These are phyloP conservation scores for Rauvolfia tetraphylla DNA, from an alignment of 257 asterid genomes.

Conservation along the genomic window DNA sequence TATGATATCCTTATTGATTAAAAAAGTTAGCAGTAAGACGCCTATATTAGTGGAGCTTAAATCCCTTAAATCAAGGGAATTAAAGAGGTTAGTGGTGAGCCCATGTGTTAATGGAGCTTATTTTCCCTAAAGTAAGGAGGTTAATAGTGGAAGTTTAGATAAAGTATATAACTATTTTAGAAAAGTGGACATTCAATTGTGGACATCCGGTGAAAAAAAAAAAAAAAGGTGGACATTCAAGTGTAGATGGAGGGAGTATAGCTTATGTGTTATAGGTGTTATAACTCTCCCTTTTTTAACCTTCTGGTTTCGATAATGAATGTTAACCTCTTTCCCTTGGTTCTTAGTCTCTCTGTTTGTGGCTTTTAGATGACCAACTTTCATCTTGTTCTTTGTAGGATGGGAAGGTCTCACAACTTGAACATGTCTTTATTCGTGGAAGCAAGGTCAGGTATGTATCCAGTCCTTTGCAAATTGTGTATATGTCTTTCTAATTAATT, in stretches of 20 bases:
- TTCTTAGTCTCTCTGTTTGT: neutral
- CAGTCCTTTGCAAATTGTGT: neutral
- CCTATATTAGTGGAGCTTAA: too few species aligned
- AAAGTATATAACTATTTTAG: too few species aligned
- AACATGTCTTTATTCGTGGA: slow-evolving; percentile 95
- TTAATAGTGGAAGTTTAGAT: too few species aligned
- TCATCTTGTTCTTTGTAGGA: slow-evolving; percentile 47
- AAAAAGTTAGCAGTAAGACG: too few species aligned
- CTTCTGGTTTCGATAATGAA: neutral
- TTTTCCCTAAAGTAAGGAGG: too few species aligned
- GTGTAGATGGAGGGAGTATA: neutral
- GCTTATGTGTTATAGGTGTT: neutral
- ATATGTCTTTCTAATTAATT: neutral
- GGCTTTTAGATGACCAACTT: neutral
- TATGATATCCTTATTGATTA: too few species aligned
- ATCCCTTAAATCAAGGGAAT: too few species aligned
- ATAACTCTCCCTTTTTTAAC: neutral
- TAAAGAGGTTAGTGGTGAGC: too few species aligned
- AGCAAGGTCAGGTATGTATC: slow-evolving; percentile 82
- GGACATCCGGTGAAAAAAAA: too few species aligned
- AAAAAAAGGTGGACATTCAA: too few species aligned
- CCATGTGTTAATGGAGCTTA: too few species aligned
- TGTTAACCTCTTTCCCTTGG: neutral
- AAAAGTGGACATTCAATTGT: too few species aligned
- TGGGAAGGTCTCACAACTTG: slow-evolving; percentile 87